phyloP scores from a whole-genome alignment of 83 land plant species.

The Diphasiastrum complanatum region DNA sequence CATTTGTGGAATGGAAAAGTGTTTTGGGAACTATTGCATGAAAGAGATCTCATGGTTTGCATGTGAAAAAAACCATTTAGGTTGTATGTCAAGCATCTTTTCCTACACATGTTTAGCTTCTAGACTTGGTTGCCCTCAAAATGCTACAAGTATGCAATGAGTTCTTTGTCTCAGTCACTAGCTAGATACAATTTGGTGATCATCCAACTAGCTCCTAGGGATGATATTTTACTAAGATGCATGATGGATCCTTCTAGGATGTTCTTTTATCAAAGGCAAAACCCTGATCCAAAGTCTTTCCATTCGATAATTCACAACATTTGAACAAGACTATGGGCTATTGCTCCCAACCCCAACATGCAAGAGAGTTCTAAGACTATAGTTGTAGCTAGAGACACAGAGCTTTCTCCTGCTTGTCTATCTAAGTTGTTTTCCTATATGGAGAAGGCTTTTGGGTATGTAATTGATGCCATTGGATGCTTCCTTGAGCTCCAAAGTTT shows the following conservation, averaged over 20 bases:
- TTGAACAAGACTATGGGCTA: background rate
- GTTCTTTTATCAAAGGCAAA: conserved; percentile 1
- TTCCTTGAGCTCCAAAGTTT: conserved; percentile 1
- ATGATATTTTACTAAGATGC: background rate
- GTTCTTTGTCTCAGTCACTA: background rate
- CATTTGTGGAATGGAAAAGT: no score
- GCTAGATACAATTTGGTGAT: background rate
- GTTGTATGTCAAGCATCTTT: no score
- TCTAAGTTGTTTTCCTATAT: background rate
- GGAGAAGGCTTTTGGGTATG: conserved; percentile 10
- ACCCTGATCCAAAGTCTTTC: background rate
- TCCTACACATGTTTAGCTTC: background rate
- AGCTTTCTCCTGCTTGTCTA: conserved; percentile 6
- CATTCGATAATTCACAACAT: background rate
- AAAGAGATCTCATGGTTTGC: no score
- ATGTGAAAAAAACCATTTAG: no score
- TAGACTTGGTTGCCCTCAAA: background rate
- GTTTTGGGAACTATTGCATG: no score
- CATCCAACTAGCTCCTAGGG: background rate
- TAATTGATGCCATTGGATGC: background rate
- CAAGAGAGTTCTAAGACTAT: conserved; percentile 70
- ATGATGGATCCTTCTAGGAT: background rate
- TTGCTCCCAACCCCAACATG: conserved; percentile 1
- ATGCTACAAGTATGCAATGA: conserved; percentile 4
- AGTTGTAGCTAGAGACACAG: conserved; percentile 35